Conservation (phyloP, 1,284 basidiomycete genomes). For the Sporisorium scitamineum region DNA sequence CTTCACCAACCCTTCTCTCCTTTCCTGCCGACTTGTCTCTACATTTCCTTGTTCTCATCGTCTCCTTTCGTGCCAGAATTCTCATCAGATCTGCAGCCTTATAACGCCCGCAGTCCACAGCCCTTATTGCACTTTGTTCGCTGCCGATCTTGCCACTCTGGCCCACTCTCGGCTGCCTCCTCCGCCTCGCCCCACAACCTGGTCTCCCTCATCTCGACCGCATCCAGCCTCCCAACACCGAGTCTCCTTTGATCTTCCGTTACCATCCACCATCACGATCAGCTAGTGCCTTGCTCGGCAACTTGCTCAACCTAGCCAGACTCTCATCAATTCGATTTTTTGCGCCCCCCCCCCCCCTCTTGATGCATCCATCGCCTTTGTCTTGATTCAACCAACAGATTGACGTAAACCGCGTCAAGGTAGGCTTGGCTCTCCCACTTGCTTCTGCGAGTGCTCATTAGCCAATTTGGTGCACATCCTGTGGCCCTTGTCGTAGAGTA, state of each 20-base stretch:
- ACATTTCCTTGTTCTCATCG: background rate
- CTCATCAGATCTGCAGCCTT: background rate
- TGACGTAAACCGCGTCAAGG: constrained; percentile 17
- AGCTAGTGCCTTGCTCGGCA: background rate
- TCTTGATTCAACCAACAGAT: constrained; percentile 4
- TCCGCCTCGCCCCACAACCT: background rate
- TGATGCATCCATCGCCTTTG: constrained; percentile 17
- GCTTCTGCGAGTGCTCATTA: constrained; percentile 6
- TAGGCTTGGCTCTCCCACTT: constrained; percentile 4
- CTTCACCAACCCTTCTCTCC: constrained; percentile 7
- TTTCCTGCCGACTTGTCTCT: background rate
- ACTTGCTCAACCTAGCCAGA: background rate
- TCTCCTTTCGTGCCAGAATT: background rate
- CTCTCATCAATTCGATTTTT: background rate
- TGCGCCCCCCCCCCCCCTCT: background rate
- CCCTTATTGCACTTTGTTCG: background rate
- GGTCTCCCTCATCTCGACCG: background rate
- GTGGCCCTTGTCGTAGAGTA: background rate
- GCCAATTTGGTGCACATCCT: background rate
- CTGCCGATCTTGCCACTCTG: background rate
- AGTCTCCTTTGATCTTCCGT: background rate
- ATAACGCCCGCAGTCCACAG: background rate
- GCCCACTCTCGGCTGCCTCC: background rate
- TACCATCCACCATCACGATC: background rate
- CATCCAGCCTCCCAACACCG: background rate